These are phyloP conservation scores for Curvularia verruculosa DNA, from an alignment of 2,329 filamentous ascomycete genomes.

Conservation along the genomic window DNA sequence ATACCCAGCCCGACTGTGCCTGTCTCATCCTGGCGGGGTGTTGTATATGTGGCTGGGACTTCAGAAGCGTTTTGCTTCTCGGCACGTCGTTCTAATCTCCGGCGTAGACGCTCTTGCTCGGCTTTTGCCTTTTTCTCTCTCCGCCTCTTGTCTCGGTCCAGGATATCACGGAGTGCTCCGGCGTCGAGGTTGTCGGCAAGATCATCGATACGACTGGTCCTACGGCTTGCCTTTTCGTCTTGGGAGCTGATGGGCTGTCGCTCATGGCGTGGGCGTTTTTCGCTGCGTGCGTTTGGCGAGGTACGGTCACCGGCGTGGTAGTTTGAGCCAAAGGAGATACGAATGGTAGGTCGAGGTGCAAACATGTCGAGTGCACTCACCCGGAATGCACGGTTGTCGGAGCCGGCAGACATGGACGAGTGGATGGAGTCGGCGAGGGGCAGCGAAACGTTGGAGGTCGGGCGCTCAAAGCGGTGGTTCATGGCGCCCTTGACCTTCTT, in stretches of 20 bases:
- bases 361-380: constrained; percentile 81
- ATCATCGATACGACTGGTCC: constrained; percentile 67
- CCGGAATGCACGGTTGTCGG: constrained; percentile 78
- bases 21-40: constrained; percentile 59
- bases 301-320: constrained; percentile 52
- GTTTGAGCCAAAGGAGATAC: constrained; percentile 71
- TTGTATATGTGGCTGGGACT: constrained; percentile 61
- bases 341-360: constrained; percentile 82
- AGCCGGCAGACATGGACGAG: constrained; percentile 76
- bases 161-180: constrained; percentile 80
- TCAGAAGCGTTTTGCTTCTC: constrained; percentile 66
- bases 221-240: constrained; percentile 57
- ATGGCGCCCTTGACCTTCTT: constrained; percentile 67
- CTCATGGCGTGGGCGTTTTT: constrained; percentile 58
- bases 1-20: constrained; percentile 60
- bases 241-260: constrained; percentile 58
- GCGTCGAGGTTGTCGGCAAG: constrained; percentile 87
- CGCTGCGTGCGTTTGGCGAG: constrained; percentile 51
- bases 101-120: constrained; percentile 71
- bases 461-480: constrained; percentile 64
- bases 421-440: constrained; percentile 75
- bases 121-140: constrained; percentile 73
- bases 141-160: constrained; percentile 86
- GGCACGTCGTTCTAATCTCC: constrained; percentile 67
- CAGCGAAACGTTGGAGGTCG: constrained; percentile 74